phyloP scores from a whole-genome alignment of 306 rosid genomes.

The Castanea crenata region DNA sequence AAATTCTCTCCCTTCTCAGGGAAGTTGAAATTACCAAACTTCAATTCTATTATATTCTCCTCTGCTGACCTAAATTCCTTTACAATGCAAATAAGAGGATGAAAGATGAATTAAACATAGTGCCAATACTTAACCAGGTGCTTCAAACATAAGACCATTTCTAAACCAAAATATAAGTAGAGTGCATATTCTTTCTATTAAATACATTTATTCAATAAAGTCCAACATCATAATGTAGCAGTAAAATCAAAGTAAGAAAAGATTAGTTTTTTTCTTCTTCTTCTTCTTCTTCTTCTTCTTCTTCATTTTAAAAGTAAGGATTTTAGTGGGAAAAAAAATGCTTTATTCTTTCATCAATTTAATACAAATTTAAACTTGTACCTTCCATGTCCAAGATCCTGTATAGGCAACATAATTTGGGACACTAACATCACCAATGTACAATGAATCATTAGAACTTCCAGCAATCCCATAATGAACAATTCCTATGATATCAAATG shows the following conservation, averaged over 20 bases:
- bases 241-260: not conserved
- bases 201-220: not conserved
- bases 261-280: not conserved
- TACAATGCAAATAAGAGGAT: not conserved
- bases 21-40: slow-evolving; percentile 14
- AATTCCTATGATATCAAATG: slow-evolving; percentile 15
- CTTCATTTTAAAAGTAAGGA: not conserved
- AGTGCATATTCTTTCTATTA: not conserved
- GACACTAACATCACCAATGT: slow-evolving; percentile 20
- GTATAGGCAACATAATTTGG: slow-evolving; percentile 18
- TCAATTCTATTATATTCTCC: slow-evolving; percentile 1
- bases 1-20: slow-evolving; percentile 5
- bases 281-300: too few relatives aligned
- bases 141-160: not conserved
- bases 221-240: not conserved
- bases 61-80: slow-evolving; percentile 15
- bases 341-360: not conserved
- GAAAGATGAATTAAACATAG: not conserved
- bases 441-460: slow-evolving; percentile 14
- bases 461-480: slow-evolving; percentile 23
- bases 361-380: not conserved
- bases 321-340: not conserved
- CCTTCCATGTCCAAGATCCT: slow-evolving; percentile 24
- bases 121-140: not conserved
- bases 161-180: not conserved